Percentiles rank a stretch among this genome's conserved stretches.
Evolutionary conservation across 1,139 yeast species (phyloP).

Genomic region (Candida sanyaensis): DNA sequence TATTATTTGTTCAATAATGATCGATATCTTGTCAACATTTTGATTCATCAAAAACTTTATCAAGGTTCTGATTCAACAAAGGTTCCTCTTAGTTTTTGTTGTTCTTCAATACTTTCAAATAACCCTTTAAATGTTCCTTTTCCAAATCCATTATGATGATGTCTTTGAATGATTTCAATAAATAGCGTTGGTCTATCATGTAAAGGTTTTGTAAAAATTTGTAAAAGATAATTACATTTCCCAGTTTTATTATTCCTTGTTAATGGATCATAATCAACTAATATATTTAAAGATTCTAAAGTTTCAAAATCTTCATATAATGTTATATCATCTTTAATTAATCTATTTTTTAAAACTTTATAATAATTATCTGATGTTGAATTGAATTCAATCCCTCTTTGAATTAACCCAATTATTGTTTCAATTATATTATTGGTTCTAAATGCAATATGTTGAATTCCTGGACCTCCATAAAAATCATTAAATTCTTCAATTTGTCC

Average conservation of each 20-base stretch:
- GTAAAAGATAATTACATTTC: slow-evolving; percentile 65
- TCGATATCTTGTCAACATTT: background rate
- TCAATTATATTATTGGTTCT: slow-evolving; percentile 59
- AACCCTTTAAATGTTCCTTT: slow-evolving; percentile 84
- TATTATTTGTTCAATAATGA: background rate
- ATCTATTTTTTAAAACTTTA: slow-evolving; percentile 42
- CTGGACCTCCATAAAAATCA: slow-evolving; percentile 76
- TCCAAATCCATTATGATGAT: slow-evolving; percentile 82
- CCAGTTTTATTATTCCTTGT: slow-evolving; percentile 27
- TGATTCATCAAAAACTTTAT: too few relatives aligned
- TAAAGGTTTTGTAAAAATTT: slow-evolving; percentile 75
- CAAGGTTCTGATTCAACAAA: slow-evolving; percentile 18
- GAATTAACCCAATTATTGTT: slow-evolving; percentile 54
- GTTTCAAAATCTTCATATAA: slow-evolving; percentile 49
- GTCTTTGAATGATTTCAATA: slow-evolving; percentile 76
- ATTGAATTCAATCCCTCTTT: slow-evolving; percentile 73
- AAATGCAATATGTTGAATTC: slow-evolving; percentile 80
- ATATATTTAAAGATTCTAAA: slow-evolving; percentile 50
- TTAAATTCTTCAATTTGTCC: slow-evolving; percentile 84
- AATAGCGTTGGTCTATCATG: slow-evolving; percentile 81
- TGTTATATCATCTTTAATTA: slow-evolving; percentile 32
- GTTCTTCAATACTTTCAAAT: slow-evolving; percentile 74
- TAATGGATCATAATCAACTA: slow-evolving; percentile 72
- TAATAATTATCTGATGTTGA: slow-evolving; percentile 59
- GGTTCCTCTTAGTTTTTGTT: slow-evolving; percentile 56